These are phyloP conservation scores for Globisporangium alternatum DNA, from an alignment of 352 stramenopile genomes.

Conservation along the genomic window DNA sequence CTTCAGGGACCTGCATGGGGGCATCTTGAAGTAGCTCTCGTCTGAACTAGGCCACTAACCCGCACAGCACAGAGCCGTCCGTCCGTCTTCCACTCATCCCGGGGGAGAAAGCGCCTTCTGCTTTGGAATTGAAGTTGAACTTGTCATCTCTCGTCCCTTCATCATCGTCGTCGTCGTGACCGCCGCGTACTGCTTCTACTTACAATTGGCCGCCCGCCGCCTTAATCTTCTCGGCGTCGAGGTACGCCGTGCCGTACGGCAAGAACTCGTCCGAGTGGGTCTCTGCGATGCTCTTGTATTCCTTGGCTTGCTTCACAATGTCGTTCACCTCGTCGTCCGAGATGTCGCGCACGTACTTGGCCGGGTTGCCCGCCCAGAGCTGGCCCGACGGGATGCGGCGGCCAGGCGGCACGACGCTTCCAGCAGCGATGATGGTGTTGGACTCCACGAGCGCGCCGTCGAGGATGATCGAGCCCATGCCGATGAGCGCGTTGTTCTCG, in stretches of 20 bases:
- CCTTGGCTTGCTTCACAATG: constrained; percentile 81
- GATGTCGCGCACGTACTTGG: constrained; percentile 92
- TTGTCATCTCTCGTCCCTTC: constrained; percentile 15
- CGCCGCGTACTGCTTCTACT: constrained; percentile 21
- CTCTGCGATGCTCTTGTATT: constrained; percentile 82
- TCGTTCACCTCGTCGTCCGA: constrained; percentile 91
- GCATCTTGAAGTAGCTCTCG: neutral
- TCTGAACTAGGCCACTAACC: neutral
- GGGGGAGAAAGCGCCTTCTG: neutral
- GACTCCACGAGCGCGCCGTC: constrained; percentile 91
- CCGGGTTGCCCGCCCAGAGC: constrained; percentile 96
- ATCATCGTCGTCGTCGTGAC: neutral
- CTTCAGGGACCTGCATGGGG: neutral
- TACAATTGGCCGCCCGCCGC: constrained; percentile 76
- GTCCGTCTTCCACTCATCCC: constrained; percentile 4
- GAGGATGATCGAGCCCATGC: constrained; percentile 94
- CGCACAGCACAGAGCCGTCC: neutral
- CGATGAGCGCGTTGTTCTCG: constrained; percentile 95
- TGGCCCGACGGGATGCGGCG: constrained; percentile 90
- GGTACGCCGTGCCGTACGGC: constrained; percentile 86
- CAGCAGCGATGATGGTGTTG: constrained; percentile 94
- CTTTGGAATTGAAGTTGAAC: constrained; percentile 1
- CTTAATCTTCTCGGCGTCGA: constrained; percentile 88
- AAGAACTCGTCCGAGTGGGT: constrained; percentile 90
- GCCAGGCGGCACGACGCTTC: constrained; percentile 90